phyloP scores from a whole-genome alignment of 768 basidiomycete genomes.

The Russula griseocarnosa region DNA sequence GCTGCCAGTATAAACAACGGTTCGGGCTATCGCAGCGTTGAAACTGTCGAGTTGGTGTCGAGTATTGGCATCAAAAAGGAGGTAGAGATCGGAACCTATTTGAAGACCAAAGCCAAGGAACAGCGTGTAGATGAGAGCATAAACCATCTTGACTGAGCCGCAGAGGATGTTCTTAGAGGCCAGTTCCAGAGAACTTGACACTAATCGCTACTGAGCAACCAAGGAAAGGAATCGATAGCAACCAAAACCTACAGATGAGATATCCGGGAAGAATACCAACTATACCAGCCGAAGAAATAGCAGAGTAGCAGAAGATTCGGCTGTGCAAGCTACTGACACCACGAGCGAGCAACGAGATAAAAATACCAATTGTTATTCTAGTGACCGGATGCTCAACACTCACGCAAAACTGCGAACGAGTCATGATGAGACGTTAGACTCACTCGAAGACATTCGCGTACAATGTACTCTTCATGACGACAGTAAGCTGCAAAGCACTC shows the following conservation, averaged over 20 bases:
- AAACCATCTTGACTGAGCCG: conserved; percentile 84
- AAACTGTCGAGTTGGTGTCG: conserved; percentile 52
- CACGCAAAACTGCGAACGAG: neutral
- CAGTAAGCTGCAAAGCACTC: conserved; percentile 64
- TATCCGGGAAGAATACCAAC: conserved; percentile 90
- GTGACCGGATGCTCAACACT: conserved; percentile 16
- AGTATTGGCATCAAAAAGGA: conserved; percentile 59
- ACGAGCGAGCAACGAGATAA: conserved; percentile 77
- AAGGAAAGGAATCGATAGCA: conserved; percentile 18
- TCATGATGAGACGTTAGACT: conserved; percentile 38
- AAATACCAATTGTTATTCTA: conserved; percentile 77
- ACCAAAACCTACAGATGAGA: conserved; percentile 56
- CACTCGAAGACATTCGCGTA: conserved; percentile 93
- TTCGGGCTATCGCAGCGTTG: conserved; percentile 47
- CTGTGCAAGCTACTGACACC: conserved; percentile 75
- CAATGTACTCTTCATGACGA: conserved; percentile 70
- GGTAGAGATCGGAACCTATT: conserved; percentile 77
- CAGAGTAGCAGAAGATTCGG: conserved; percentile 85
- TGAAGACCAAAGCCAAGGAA: conserved; percentile 83
- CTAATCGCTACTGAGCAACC: conserved; percentile 36
- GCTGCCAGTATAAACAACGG: conserved; percentile 55
- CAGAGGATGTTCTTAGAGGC: conserved; percentile 83
- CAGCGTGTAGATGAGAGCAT: conserved; percentile 81
- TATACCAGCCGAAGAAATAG: conserved; percentile 83
- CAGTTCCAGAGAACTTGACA: conserved; percentile 78